A percentile compares a stretch with the other conserved stretches of the same genome.
Conservation (phyloP, 2,329 filamentous ascomycete genomes). For the Fusarium sp. region DNA sequence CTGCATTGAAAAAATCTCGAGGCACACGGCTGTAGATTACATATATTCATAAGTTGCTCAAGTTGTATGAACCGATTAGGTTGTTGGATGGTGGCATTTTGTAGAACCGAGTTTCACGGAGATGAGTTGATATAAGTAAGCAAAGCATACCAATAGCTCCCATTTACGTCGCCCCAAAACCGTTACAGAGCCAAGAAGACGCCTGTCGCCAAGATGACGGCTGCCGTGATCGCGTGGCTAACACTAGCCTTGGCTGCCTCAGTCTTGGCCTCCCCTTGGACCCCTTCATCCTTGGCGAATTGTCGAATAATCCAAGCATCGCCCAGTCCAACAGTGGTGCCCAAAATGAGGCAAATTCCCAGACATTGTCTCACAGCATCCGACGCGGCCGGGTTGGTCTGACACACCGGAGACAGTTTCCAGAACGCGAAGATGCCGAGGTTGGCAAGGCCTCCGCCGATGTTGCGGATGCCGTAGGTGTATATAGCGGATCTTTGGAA, state of each 20-base stretch:
- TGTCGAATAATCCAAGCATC: slow-evolving; percentile 24
- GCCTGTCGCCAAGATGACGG: slow-evolving; percentile 20
- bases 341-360: slow-evolving; percentile 26
- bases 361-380: slow-evolving; percentile 16
- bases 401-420: slow-evolving; percentile 25
- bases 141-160: background rate
- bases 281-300: slow-evolving; percentile 19
- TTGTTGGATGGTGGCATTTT: background rate
- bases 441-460: slow-evolving; percentile 13
- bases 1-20: too few species aligned
- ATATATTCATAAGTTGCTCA: background rate
- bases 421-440: slow-evolving; percentile 29
- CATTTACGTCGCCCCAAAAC: background rate
- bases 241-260: slow-evolving; percentile 21
- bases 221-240: slow-evolving; percentile 13
- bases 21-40: background rate
- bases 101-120: background rate
- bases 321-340: slow-evolving; percentile 23
- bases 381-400: slow-evolving; percentile 3
- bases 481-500: slow-evolving; percentile 29
- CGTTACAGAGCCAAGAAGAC: slow-evolving; percentile 23
- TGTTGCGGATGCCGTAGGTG: slow-evolving; percentile 16
- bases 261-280: slow-evolving; percentile 9
- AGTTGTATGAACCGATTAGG: background rate
- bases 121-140: background rate